phyloP scores from a whole-genome alignment of 345 rosid species.

The Hibiscus trionum region DNA sequence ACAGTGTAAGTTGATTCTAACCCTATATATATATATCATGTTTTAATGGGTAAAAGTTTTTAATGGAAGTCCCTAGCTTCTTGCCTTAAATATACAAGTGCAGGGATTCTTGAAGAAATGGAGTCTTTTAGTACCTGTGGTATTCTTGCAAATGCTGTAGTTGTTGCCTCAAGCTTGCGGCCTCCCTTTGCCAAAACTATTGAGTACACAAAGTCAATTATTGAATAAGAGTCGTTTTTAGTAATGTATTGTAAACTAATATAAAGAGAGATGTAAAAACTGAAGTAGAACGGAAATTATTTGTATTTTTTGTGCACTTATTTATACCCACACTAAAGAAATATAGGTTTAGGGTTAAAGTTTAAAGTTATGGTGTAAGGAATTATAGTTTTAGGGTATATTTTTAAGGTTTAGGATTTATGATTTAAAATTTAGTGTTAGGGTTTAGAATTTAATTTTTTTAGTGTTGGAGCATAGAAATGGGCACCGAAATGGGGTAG shows the following conservation, averaged over 20 bases:
- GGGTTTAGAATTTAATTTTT: no score
- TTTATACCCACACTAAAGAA: not conserved
- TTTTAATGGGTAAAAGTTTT: no score
- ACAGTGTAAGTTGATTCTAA: no score
- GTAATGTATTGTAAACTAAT: not conserved
- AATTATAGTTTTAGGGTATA: no score
- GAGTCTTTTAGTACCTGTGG: slow-evolving; percentile 42
- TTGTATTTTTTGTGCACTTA: not conserved
- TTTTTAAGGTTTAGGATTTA: no score
- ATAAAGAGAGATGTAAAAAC: not conserved
- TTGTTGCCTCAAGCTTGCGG: slow-evolving; percentile 56
- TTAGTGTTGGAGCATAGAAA: no score
- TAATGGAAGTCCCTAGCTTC: not conserved
- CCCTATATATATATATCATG: no score
- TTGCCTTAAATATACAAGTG: not conserved
- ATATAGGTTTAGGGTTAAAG: no score
- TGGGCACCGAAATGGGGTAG: no score
- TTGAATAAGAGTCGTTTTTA: not conserved
- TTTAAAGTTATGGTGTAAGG: no score
- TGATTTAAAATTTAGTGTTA: no score
- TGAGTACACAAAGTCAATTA: slow-evolving; percentile 10
- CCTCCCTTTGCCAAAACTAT: slow-evolving; percentile 86
- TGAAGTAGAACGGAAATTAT: not conserved
- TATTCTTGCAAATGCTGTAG: slow-evolving; percentile 59
- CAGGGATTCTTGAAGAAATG: not conserved